Base-by-base conservation (phyloP, 345 rosid genomes). In the Euclidium syriacum region DNA sequence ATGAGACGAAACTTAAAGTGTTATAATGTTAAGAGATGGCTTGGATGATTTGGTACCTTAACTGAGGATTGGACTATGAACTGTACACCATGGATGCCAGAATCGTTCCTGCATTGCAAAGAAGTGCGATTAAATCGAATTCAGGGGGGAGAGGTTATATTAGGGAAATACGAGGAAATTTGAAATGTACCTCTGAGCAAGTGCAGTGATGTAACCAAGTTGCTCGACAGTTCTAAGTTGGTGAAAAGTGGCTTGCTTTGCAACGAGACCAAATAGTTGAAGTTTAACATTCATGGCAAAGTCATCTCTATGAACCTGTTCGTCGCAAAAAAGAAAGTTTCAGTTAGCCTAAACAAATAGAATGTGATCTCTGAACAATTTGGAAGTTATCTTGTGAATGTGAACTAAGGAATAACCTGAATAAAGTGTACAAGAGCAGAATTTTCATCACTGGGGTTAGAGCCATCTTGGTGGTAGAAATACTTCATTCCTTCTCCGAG, bases 201-300 rank as follows among this genome's bases (percentile, higher is more conserved):
- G 94, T 19, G 57, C 81, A 18, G 95, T 85, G 49, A 89, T 84
- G 72, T 92, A 92, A 36, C 98, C 96, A 65, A 92, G 96, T 69
- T 89, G 96, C 79, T 92, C 95, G 7, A 92, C 88, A 10, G 95
- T 78, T 78, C 98, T 80, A 75, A 92, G 98, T 82, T 92, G 98
- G 79, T 92, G 95, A 80, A 87, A 87, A 61, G 96, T 85, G 24
- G 94, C 80, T 77, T 89, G 91, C 80, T 89, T 89, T 72, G 95
- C 91, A 20, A 80, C 70, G 7, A 87, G 83, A 71, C 78, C 80
- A 68, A 92, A 74, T 52, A 87, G 91, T 80, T 86, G 91, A 71
- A 92, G 91, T 70, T 84, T 84, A 47, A 76, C 86, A 65, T 92
- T 92, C 86, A 80, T 63, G 47, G 76, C 19, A 60, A 85, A 77